Percentiles rank a stretch among this genome's conserved stretches.
Conservation (phyloP, 1,284 basidiomycete genomes). For the Fomitopsis betulina region DNA sequence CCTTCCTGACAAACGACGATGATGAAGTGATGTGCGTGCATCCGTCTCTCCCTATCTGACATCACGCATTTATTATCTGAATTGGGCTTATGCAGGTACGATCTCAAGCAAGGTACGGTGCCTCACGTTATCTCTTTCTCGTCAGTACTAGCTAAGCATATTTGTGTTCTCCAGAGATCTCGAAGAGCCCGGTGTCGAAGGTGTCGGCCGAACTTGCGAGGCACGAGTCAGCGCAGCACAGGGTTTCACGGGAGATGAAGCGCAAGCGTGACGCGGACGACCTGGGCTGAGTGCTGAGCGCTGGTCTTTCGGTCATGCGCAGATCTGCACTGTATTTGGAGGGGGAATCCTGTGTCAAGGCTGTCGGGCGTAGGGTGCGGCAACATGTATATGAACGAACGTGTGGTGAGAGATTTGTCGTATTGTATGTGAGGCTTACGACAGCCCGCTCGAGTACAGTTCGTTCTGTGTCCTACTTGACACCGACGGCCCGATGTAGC, state of each 20-base stretch:
- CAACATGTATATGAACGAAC: conserved; percentile 4
- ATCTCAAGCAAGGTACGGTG: conserved; percentile 76
- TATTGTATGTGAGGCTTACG: not conserved
- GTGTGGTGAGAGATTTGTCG: conserved; percentile 5
- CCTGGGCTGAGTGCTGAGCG: conserved; percentile 39
- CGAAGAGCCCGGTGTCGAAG: conserved; percentile 90
- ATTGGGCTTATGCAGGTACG: conserved; percentile 56
- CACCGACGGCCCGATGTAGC: not conserved
- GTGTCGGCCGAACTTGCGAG: conserved; percentile 82
- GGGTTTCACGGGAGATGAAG: conserved; percentile 89
- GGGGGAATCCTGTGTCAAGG: not conserved
- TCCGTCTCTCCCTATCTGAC: conserved; percentile 6
- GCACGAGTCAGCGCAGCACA: conserved; percentile 87
- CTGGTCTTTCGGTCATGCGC: not conserved
- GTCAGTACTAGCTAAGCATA: not conserved
- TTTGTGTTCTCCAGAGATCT: conserved; percentile 58
- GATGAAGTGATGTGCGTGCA: conserved; percentile 90
- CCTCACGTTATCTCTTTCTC: conserved; percentile 7
- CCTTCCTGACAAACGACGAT: conserved; percentile 94
- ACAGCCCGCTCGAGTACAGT: not conserved
- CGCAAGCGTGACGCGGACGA: conserved; percentile 80
- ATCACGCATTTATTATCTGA: conserved; percentile 4
- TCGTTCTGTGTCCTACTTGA: not conserved
- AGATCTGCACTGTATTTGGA: not conserved
- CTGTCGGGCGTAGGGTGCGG: not conserved